Evolutionary conservation across 345 rosid species (phyloP).

Genomic region (Populus deltoides): DNA sequence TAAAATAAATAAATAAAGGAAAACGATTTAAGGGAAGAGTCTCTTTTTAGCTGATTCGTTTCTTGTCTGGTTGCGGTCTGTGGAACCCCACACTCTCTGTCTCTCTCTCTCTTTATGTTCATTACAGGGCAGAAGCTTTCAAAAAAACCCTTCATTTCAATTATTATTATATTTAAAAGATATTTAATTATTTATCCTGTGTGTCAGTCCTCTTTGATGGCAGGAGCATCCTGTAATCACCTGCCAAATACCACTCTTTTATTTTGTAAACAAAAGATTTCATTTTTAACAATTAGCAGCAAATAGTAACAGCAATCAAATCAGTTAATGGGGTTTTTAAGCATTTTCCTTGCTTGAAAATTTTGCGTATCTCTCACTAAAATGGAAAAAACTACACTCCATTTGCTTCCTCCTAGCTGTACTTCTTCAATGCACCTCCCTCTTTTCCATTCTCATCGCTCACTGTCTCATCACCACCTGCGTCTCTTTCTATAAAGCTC

Average conservation of each 20-base stretch:
- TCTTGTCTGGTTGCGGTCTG: constrained; percentile 22
- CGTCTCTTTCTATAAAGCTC: constrained; percentile 1
- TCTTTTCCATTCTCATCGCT: background rate
- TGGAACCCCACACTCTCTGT: background rate
- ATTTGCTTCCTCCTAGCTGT: constrained; percentile 1
- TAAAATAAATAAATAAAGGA: background rate
- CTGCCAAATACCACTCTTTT: background rate
- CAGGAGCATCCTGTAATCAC: background rate
- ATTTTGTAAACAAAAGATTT: background rate
- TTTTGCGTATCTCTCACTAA: constrained; percentile 2
- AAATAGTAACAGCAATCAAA: background rate
- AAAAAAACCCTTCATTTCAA: background rate
- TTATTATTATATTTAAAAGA: background rate
- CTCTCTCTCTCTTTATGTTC: background rate
- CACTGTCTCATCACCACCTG: background rate
- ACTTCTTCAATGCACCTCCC: background rate
- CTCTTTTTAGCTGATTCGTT: background rate
- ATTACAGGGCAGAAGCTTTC: background rate
- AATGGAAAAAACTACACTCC: background rate
- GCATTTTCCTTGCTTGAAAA: constrained; percentile 10
- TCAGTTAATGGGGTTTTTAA: background rate
- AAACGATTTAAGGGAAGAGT: background rate
- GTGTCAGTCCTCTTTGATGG: background rate
- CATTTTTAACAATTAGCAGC: background rate
- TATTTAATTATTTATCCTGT: background rate